These are phyloP conservation scores for rapeseed (Brassica napus) DNA, from an alignment of 345 rosid species.

Conservation along the genomic window DNA sequence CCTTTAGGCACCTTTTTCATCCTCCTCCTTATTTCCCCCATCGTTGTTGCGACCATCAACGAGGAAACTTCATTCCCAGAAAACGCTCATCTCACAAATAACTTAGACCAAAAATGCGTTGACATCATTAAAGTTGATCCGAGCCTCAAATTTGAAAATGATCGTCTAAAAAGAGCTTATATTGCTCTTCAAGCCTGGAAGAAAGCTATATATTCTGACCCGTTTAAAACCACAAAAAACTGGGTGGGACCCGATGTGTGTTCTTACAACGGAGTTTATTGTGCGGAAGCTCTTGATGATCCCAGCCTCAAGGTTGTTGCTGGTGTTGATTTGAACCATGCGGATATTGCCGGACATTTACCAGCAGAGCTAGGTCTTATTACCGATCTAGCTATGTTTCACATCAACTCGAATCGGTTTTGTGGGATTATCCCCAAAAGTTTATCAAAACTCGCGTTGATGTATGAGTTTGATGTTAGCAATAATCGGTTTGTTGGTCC, in stretches of 20 bases:
- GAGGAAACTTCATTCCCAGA: constrained; percentile 46
- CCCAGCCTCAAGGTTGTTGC: constrained; percentile 50
- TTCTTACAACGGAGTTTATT: constrained; percentile 59
- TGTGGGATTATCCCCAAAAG: constrained; percentile 67
- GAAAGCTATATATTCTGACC: constrained; percentile 58
- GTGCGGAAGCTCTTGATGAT: constrained; percentile 57
- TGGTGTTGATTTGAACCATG: constrained; percentile 68
- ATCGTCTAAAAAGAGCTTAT: constrained; percentile 53
- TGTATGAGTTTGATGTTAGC: constrained; percentile 66
- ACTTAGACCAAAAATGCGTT: constrained; percentile 29
- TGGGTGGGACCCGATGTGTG: constrained; percentile 71
- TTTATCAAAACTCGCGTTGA: constrained; percentile 46
- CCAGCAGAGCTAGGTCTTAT: constrained; percentile 60
- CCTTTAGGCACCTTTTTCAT: constrained; percentile 43
- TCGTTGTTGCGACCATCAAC: constrained; percentile 33
- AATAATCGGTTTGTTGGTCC: constrained; percentile 64
- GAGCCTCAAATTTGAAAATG: constrained; percentile 47
- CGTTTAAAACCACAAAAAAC: constrained; percentile 49
- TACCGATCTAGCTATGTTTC: constrained; percentile 64
- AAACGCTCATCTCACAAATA: constrained; percentile 35
- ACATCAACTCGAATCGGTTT: constrained; percentile 68
- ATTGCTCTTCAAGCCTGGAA: constrained; percentile 71
- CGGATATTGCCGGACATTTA: constrained; percentile 64
- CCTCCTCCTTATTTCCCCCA: constrained; percentile 5
- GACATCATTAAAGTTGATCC: constrained; percentile 28